These are phyloP conservation scores for Solanum phureja DNA, from an alignment of 257 asterid genomes.

Conservation along the genomic window DNA sequence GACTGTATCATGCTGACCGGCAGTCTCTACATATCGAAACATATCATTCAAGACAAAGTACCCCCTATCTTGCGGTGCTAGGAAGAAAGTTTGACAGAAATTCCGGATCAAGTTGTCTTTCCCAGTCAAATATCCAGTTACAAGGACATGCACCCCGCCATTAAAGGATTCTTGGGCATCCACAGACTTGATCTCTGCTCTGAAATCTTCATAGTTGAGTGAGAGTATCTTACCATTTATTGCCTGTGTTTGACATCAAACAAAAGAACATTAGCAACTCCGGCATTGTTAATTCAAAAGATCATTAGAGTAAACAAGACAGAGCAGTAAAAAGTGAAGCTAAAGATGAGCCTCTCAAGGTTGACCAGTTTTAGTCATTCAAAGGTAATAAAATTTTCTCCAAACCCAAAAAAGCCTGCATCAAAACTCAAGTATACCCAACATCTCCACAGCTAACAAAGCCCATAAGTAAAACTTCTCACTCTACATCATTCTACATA, in stretches of 20 bases:
- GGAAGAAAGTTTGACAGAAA: slow-evolving; percentile 82
- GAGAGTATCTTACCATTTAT: slow-evolving; percentile 72
- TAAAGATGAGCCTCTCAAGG: neutral
- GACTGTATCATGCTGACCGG: slow-evolving; percentile 11
- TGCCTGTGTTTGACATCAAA: slow-evolving; percentile 38
- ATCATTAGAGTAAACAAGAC: neutral
- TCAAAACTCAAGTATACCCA: neutral
- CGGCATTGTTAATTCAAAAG: neutral
- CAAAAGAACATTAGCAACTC: neutral
- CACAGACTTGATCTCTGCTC: slow-evolving; percentile 73
- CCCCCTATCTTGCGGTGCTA: slow-evolving; percentile 92
- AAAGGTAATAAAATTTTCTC: neutral
- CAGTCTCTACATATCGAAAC: slow-evolving; percentile 50
- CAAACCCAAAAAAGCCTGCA: neutral
- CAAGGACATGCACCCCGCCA: slow-evolving; percentile 85
- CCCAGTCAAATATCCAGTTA: slow-evolving; percentile 71
- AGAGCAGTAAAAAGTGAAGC: neutral
- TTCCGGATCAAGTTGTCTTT: slow-evolving; percentile 38
- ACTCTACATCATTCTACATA: neutral
- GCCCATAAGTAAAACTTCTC: neutral
- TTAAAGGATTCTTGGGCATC: slow-evolving; percentile 72
- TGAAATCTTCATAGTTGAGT: slow-evolving; percentile 52
- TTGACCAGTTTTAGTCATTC: neutral
- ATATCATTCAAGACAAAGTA: slow-evolving; percentile 90
- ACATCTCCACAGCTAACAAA: neutral